A percentile compares a stretch with the other conserved stretches of the same genome.
Evolutionary conservation across 805 yeast genomes (phyloP).

Genomic region (Nakazawaea wickerhamii): DNA sequence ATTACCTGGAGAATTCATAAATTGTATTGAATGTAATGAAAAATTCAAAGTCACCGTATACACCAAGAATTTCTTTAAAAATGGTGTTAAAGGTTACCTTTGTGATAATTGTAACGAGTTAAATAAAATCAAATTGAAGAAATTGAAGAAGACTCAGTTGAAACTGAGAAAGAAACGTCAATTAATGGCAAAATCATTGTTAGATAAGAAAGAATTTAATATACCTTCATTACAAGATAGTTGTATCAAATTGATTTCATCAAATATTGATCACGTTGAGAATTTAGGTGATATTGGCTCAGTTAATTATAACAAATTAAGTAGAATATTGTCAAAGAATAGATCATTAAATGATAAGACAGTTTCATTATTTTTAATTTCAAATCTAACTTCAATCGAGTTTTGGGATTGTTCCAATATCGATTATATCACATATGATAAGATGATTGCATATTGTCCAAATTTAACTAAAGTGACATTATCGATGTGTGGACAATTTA

Average conservation of each 20-base stretch:
- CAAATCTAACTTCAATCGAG: constrained; percentile 51
- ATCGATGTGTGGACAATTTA: constrained; percentile 91
- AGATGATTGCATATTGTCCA: constrained; percentile 78
- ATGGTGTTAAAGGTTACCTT: constrained; percentile 52
- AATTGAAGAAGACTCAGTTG: constrained; percentile 46
- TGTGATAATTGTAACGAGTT: constrained; percentile 58
- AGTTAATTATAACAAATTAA: constrained; percentile 62
- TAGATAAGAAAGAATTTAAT: constrained; percentile 60
- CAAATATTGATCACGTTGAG: constrained; percentile 68
- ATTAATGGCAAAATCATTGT: constrained; percentile 75
- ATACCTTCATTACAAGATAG: constrained; percentile 76
- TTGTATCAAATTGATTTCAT: constrained; percentile 64
- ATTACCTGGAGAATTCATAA: constrained; percentile 45
- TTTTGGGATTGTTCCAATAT: constrained; percentile 93
- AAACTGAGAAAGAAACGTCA: constrained; percentile 70
- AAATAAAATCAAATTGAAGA: constrained; percentile 36
- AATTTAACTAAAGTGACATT: constrained; percentile 58
- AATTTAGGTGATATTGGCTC: constrained; percentile 84
- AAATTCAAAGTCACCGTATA: constrained; percentile 61
- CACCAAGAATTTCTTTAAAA: constrained; percentile 40
- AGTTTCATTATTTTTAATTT: constrained; percentile 63
- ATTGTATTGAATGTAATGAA: constrained; percentile 59
- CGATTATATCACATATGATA: constrained; percentile 54
- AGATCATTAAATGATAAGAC: constrained; percentile 74
- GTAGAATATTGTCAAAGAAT: constrained; percentile 74